A percentile compares a stretch with the other conserved stretches of the same genome.
These are phyloP conservation scores for Blastobotrys malaysiensis DNA, from an alignment of 1,139 yeast genomes.

Conservation along the genomic window DNA sequence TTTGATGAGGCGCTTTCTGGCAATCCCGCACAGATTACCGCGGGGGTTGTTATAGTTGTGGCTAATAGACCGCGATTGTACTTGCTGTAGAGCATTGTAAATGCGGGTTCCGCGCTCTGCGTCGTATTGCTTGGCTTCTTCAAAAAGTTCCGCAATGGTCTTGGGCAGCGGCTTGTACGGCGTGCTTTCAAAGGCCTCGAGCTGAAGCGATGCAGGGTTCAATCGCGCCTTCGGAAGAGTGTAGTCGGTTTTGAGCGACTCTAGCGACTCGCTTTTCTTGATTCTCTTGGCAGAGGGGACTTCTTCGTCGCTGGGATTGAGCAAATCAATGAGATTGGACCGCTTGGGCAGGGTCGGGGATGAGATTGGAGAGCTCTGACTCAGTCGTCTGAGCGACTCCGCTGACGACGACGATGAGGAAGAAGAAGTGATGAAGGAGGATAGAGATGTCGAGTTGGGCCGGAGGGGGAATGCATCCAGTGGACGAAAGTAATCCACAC, in stretches of 20 bases:
- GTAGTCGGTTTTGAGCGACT: background rate
- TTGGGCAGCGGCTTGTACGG: slow-evolving; percentile 1
- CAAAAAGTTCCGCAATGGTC: background rate
- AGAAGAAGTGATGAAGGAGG: background rate
- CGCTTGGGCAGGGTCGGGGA: background rate
- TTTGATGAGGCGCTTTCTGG: background rate
- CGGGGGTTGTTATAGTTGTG: background rate
- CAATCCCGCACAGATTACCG: background rate
- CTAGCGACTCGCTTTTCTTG: background rate
- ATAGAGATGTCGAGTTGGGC: background rate
- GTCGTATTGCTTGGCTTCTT: background rate
- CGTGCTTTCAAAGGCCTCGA: background rate
- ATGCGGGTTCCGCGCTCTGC: background rate
- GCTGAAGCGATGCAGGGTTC: background rate
- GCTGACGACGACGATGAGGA: background rate
- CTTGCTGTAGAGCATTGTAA: background rate
- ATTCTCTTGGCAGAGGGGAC: background rate
- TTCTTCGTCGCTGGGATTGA: background rate
- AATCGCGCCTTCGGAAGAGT: background rate
- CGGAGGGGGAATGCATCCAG: background rate
- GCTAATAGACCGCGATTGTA: background rate
- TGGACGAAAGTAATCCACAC: background rate
- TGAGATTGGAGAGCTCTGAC: background rate
- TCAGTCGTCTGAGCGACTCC: background rate
- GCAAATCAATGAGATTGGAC: background rate